Evolutionary conservation across 2,329 filamentous ascomycete species (phyloP).

Genomic region (Penicillium paneum): DNA sequence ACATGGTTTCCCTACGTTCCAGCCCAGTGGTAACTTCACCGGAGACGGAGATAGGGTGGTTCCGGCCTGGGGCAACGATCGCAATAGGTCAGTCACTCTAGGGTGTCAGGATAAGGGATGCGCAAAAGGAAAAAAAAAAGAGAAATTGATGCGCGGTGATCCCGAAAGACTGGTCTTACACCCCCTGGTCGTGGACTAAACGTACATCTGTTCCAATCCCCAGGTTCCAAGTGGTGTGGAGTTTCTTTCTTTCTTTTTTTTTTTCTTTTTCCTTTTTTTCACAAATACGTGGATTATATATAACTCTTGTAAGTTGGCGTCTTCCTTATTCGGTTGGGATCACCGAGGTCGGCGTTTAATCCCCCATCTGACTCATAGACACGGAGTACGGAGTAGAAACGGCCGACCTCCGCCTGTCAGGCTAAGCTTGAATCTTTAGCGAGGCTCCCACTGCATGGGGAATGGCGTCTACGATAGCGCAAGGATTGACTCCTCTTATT

Average conservation of each 20-base stretch:
- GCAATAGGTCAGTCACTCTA: not conserved
- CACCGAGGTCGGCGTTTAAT: constrained; percentile 16
- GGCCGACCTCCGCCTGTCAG: constrained; percentile 12
- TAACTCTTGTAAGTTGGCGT: not conserved
- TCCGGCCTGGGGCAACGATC: constrained; percentile 3
- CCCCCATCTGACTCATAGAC: constrained; percentile 16
- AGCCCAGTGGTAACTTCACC: constrained; percentile 15
- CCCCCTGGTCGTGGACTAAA: constrained; percentile 7
- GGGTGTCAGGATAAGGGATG: constrained; percentile 1
- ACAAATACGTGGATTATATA: not conserved
- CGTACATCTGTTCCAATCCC: not conserved
- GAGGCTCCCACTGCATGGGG: not conserved
- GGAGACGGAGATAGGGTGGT: not conserved
- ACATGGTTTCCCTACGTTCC: constrained; percentile 8
- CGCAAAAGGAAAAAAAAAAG: not conserved
- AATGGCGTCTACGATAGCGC: constrained; percentile 9
- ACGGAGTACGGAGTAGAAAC: constrained; percentile 14
- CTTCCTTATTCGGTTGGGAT: constrained; percentile 17
- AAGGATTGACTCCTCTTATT: constrained; percentile 15
- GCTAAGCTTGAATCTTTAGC: constrained; percentile 2
- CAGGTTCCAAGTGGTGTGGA: not conserved
- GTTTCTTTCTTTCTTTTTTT: not conserved
- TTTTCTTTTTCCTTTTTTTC: not conserved
- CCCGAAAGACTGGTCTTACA: constrained; percentile 13
- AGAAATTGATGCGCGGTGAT: constrained; percentile 4